Evolutionary conservation across 306 rosid genomes (phyloP).

Genomic region (Oxytropis ochrocephala): DNA sequence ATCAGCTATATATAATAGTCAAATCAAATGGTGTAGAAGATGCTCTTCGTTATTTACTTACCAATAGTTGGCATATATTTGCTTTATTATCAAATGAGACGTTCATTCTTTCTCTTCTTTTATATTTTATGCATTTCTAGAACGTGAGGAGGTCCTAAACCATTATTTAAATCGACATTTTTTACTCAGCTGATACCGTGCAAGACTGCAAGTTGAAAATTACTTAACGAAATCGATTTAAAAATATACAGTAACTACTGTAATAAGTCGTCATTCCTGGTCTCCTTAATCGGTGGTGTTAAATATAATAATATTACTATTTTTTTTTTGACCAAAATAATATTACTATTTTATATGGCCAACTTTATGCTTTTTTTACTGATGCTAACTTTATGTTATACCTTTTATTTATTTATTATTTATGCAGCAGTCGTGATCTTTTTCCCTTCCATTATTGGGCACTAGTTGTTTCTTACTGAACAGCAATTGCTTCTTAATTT

Average conservation of each 20-base stretch:
- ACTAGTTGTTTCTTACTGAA: neutral
- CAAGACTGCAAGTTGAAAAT: too few species aligned
- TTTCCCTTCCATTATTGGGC: neutral
- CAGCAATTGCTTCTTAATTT: neutral
- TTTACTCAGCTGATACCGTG: neutral
- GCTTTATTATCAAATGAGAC: neutral
- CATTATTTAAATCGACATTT: neutral
- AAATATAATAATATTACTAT: too few species aligned
- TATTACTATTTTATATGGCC: neutral
- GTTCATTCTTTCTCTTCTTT: neutral
- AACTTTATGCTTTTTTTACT: too few species aligned
- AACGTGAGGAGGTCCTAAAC: neutral
- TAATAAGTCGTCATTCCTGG: neutral
- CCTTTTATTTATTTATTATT: neutral
- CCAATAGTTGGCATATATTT: neutral
- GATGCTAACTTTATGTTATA: neutral
- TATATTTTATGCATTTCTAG: neutral
- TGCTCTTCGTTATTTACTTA: neutral
- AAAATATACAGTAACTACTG: too few species aligned
- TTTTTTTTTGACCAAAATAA: too few species aligned
- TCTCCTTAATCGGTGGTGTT: too few species aligned
- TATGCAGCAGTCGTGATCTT: neutral
- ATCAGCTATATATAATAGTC: neutral
- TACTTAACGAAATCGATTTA: neutral
- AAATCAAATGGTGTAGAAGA: neutral